Evolutionary conservation across 176 grass and related monocot genomes (phyloP).

Genomic region (Avena sativa): DNA sequence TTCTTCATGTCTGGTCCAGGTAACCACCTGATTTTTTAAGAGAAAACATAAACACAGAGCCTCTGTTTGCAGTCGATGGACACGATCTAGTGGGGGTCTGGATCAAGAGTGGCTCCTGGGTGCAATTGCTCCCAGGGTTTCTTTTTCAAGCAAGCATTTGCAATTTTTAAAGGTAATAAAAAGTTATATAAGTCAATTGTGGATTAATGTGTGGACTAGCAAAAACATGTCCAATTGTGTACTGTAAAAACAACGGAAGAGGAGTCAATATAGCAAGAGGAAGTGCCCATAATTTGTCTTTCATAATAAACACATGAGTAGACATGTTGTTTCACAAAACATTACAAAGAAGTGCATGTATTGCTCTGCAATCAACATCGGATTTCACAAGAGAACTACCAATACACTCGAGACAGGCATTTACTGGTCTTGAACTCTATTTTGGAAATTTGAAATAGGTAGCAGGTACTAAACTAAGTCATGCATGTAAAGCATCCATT

Average conservation of each 20-base stretch:
- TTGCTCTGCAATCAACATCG: not conserved
- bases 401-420: not conserved
- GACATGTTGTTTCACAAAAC: not conserved
- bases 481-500: not conserved
- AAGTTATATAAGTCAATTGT: not conserved
- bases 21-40: slow-evolving; percentile 65
- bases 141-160: not conserved
- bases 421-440: slow-evolving; percentile 10
- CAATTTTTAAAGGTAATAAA: not conserved
- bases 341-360: not conserved
- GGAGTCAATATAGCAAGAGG: not conserved
- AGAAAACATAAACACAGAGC: slow-evolving; percentile 22
- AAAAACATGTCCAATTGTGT: not conserved
- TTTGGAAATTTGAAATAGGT: not conserved
- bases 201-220: not conserved
- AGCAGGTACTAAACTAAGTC: not conserved
- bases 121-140: not conserved
- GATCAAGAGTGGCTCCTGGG: not conserved
- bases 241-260: not conserved
- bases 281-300: not conserved
- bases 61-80: not conserved
- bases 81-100: slow-evolving; percentile 5
- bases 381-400: not conserved
- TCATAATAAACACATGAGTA: not conserved
- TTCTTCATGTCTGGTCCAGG: slow-evolving; percentile 82